Evolutionary conservation across 768 basidiomycete genomes (phyloP).

Genomic region (Boletus rex-veris): DNA sequence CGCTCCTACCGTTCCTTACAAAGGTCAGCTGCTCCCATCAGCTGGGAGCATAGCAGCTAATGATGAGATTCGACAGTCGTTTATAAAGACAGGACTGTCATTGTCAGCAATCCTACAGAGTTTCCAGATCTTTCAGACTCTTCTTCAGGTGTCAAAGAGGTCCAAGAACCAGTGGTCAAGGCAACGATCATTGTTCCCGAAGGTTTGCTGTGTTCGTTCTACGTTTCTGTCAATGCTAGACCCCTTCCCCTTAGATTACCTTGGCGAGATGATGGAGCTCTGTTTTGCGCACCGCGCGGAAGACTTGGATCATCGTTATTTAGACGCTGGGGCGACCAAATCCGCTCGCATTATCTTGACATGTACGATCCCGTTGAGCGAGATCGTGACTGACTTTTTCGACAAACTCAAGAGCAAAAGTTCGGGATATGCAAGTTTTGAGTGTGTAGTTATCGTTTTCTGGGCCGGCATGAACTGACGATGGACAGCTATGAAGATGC

Average conservation of each 20-base stretch:
- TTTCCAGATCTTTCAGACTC: constrained; percentile 82
- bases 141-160: constrained; percentile 57
- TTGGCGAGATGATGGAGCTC: constrained; percentile 95
- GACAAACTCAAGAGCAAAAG: constrained; percentile 91
- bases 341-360: constrained; percentile 72
- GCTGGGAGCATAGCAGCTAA: not conserved
- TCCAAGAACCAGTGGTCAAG: constrained; percentile 91
- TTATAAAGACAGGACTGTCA: constrained; percentile 57
- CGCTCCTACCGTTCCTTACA: constrained; percentile 93
- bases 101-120: constrained; percentile 90
- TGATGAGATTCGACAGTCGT: constrained; percentile 49
- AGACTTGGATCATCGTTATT: constrained; percentile 78
- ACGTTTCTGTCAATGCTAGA: not conserved
- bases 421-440: constrained; percentile 89
- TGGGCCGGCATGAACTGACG: not conserved
- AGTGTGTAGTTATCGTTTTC: constrained; percentile 47
- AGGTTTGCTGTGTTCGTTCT: constrained; percentile 43
- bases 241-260: constrained; percentile 57
- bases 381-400: constrained; percentile 95
- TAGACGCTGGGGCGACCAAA: constrained; percentile 50
- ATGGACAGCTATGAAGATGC: constrained; percentile 84
- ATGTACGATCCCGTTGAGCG: constrained; percentile 82
- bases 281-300: constrained; percentile 84
- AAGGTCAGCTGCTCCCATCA: constrained; percentile 42
- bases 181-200: constrained; percentile 94